A percentile compares a stretch with the other conserved stretches of the same genome.
Conservation (phyloP, 1,139 yeast species). For the Yamadazyma dendronema region DNA sequence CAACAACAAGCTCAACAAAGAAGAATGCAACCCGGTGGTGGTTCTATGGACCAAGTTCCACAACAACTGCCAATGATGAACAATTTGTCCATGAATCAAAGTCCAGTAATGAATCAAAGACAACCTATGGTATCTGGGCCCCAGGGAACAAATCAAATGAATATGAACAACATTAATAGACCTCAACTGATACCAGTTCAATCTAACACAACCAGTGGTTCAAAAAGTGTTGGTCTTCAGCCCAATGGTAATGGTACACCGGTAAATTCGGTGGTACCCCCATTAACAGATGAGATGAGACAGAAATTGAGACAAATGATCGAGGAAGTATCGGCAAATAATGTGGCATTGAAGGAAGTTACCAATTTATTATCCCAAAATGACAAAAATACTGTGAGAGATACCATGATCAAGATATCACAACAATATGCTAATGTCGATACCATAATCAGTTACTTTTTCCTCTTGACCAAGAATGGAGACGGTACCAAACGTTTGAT, state of each 20-base stretch:
- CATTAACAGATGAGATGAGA: constrained; percentile 44
- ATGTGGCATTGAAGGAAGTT: constrained; percentile 64
- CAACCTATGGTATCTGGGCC: constrained; percentile 14
- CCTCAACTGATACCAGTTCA: constrained; percentile 3
- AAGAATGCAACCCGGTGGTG: constrained; percentile 13
- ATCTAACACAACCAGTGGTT: not conserved
- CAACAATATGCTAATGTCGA: constrained; percentile 71
- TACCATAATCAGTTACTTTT: constrained; percentile 74
- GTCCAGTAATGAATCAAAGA: constrained; percentile 15
- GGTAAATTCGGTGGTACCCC: constrained; percentile 26
- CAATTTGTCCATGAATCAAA: constrained; percentile 13
- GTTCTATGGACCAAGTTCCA: constrained; percentile 9
- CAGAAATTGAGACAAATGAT: constrained; percentile 57
- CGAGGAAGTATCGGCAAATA: constrained; percentile 67
- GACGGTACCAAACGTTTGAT: constrained; percentile 75
- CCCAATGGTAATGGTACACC: constrained; percentile 4
- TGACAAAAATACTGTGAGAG: constrained; percentile 63
- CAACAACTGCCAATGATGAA: constrained; percentile 20
- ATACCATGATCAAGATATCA: constrained; percentile 54
- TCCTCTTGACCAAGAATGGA: constrained; percentile 66
- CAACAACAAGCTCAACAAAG: constrained; percentile 15
- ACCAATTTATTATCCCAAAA: constrained; percentile 58
- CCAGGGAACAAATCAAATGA: constrained; percentile 1
- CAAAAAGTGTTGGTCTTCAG: not conserved
- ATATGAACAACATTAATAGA: constrained; percentile 10